These are phyloP conservation scores for Metschnikowia amazonensis DNA, from an alignment of 805 yeast genomes.

Conservation along the genomic window DNA sequence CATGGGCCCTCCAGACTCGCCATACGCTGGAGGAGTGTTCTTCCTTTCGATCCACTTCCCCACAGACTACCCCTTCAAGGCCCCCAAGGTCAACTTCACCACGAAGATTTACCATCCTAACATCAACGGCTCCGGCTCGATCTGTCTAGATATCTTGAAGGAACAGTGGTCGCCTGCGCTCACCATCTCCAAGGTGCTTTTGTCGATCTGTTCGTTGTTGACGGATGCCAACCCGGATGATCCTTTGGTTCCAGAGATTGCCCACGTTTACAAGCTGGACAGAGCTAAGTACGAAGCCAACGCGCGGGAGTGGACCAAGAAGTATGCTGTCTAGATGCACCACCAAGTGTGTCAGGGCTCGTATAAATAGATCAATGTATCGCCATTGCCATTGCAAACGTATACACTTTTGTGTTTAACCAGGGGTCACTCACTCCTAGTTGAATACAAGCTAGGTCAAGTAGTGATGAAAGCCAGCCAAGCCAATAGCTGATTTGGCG, in stretches of 20 bases:
- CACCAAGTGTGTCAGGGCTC: not conserved
- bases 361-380: conserved; percentile 2
- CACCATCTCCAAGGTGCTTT: conserved; percentile 90
- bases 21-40: conserved; percentile 86
- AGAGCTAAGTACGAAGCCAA: conserved; percentile 92
- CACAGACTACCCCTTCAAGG: conserved; percentile 98
- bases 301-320: conserved; percentile 98
- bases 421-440: too few species aligned
- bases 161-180: conserved; percentile 99
- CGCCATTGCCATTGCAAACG: conserved; percentile 1
- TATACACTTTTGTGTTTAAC: too few species aligned
- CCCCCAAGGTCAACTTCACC: conserved; percentile 85
- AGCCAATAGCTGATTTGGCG: too few species aligned
- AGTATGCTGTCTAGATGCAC: conserved; percentile 73
- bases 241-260: conserved; percentile 98
- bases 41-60: conserved; percentile 97
- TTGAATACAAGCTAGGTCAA: too few species aligned
- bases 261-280: conserved; percentile 93
- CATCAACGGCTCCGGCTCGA: conserved; percentile 92
- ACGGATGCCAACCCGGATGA: conserved; percentile 99
- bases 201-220: conserved; percentile 90
- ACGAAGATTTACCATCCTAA: conserved; percentile 97
- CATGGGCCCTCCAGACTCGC: conserved; percentile 98
- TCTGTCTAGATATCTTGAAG: conserved; percentile 92
- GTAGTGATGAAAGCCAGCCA: too few species aligned